These are phyloP conservation scores for Coleophoma eucalyptorum DNA, from an alignment of 2,329 filamentous ascomycete genomes.

Conservation along the genomic window DNA sequence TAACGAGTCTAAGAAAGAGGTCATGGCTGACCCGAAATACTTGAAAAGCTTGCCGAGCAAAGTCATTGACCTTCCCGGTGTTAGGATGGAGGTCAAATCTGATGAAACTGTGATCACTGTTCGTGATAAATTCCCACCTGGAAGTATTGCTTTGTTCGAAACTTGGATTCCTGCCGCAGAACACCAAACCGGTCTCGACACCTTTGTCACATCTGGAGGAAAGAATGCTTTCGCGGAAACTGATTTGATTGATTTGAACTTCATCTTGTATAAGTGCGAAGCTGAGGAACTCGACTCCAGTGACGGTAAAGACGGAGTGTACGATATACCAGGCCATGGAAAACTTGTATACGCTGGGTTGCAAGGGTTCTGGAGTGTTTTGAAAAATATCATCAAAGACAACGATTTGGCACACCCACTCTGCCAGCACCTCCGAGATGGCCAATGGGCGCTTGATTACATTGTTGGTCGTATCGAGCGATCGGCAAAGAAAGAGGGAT, in stretches of 20 bases:
- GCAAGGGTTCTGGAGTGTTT: constrained; percentile 97
- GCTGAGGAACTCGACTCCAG: constrained; percentile 82
- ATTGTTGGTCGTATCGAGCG: constrained; percentile 74
- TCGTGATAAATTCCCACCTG: constrained; percentile 81
- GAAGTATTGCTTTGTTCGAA: constrained; percentile 92
- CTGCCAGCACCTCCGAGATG: constrained; percentile 87
- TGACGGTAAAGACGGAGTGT: constrained; percentile 78
- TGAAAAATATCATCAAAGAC: constrained; percentile 78
- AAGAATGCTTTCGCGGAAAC: constrained; percentile 73
- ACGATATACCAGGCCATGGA: constrained; percentile 79
- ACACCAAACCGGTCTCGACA: constrained; percentile 78
- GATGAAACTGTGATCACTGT: constrained; percentile 78
- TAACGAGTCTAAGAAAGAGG: constrained; percentile 61
- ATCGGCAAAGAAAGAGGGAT: constrained; percentile 59
- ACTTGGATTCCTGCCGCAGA: constrained; percentile 91
- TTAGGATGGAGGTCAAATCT: constrained; percentile 67
- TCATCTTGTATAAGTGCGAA: constrained; percentile 86
- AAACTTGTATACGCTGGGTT: constrained; percentile 89
- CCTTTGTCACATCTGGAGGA: constrained; percentile 78
- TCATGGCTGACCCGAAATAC: constrained; percentile 64
- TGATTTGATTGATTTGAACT: constrained; percentile 81
- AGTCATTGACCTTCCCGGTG: constrained; percentile 69
- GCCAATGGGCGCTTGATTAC: constrained; percentile 91
- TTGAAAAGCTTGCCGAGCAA: constrained; percentile 82
- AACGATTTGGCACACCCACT: constrained; percentile 93